Conservation (phyloP, 768 basidiomycete genomes). For the Peribolospora baueri region DNA sequence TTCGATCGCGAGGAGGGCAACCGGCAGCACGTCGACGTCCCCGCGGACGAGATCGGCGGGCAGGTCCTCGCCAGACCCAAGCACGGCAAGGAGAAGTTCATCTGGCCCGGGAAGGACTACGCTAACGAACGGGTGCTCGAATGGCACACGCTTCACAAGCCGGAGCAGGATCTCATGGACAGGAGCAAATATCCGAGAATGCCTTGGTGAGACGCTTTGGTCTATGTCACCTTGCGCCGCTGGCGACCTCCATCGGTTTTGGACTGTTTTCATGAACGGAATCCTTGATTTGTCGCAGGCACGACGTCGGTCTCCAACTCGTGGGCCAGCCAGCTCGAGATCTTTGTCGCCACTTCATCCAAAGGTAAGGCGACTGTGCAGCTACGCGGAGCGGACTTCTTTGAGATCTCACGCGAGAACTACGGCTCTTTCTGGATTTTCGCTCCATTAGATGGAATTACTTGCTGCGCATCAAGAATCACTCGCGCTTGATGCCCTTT, state of each 20-base stretch:
- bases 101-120: slow-evolving; percentile 97
- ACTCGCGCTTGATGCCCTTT: slow-evolving; percentile 77
- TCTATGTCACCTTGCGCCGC: not conserved
- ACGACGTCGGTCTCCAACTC: slow-evolving; percentile 86
- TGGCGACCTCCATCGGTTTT: not conserved
- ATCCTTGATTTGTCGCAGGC: slow-evolving; percentile 30
- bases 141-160: slow-evolving; percentile 65
- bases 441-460: slow-evolving; percentile 54
- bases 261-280: not conserved
- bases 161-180: slow-evolving; percentile 88
- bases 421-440: not conserved
- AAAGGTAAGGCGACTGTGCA: slow-evolving; percentile 30
- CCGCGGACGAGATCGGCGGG: not conserved
- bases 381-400: not conserved
- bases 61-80: not conserved
- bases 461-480: slow-evolving; percentile 83
- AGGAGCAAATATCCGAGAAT: slow-evolving; percentile 67
- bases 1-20: slow-evolving; percentile 27
- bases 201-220: slow-evolving; percentile 50
- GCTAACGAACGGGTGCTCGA: slow-evolving; percentile 70
- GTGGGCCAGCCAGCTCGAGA: slow-evolving; percentile 92
- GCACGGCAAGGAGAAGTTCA: slow-evolving; percentile 11
- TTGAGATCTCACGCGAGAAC: too few relatives aligned
- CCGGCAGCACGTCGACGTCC: slow-evolving; percentile 19
- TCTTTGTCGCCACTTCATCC: slow-evolving; percentile 76